Conservation (phyloP, 1,284 basidiomycete species). For the Moesziomyces antarcticus region DNA sequence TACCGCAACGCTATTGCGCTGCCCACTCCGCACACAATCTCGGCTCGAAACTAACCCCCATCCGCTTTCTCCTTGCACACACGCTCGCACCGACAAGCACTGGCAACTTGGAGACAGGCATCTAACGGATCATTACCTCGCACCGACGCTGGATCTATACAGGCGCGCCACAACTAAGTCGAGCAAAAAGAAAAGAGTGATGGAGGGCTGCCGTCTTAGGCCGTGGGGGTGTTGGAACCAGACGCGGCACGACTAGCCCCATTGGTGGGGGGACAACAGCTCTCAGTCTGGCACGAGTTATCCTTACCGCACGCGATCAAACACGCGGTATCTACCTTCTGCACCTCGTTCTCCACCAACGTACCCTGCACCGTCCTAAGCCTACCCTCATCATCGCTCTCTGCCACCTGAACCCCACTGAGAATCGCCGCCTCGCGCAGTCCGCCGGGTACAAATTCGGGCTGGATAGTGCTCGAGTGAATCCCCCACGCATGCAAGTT, state of each 20-base stretch:
- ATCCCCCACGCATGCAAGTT: slow-evolving; percentile 89
- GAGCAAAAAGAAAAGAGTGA: too few species aligned
- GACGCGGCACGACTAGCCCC: slow-evolving; percentile 7
- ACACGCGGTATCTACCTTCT: slow-evolving; percentile 57
- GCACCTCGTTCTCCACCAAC: slow-evolving; percentile 58
- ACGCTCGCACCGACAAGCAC: too few species aligned
- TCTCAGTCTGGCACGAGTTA: slow-evolving; percentile 53
- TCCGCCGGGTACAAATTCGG: slow-evolving; percentile 65
- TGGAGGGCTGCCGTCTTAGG: background rate
- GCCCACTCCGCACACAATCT: too few species aligned
- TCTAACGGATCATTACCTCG: too few species aligned
- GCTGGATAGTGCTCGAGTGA: slow-evolving; percentile 75
- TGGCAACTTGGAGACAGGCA: too few species aligned
- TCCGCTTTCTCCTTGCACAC: too few species aligned
- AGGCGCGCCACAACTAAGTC: too few species aligned
- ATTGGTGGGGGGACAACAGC: slow-evolving; percentile 57
- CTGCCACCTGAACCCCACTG: slow-evolving; percentile 57
- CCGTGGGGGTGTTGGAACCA: background rate
- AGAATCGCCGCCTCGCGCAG: slow-evolving; percentile 59
- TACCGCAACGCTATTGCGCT: too few species aligned
- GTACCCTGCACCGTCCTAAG: slow-evolving; percentile 57
- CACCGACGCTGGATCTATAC: too few species aligned
- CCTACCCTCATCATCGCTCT: slow-evolving; percentile 52
- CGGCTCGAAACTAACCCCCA: too few species aligned
- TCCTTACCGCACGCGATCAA: slow-evolving; percentile 60